Percentiles rank a stretch among this genome's conserved stretches.
These are phyloP conservation scores for Tuber umbilicatum DNA, from an alignment of 495 filamentous ascomycete genomes.

Conservation along the genomic window DNA sequence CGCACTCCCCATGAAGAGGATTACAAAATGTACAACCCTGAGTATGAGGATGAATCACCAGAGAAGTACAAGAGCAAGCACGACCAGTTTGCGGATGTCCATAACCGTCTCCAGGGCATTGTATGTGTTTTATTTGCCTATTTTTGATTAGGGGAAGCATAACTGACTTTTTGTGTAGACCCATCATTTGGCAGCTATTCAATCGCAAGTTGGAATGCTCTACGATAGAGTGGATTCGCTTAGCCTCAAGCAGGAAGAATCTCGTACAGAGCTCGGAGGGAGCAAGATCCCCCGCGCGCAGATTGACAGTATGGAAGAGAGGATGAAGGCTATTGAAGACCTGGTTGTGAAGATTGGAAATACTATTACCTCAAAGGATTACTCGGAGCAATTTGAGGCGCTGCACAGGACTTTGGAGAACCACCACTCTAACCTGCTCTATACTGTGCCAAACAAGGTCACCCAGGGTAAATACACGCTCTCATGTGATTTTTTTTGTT, in stretches of 20 bases:
- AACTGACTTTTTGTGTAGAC: constrained; percentile 25
- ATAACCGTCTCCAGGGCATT: constrained; percentile 69
- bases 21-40: constrained; percentile 47
- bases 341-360: constrained; percentile 52
- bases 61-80: constrained; percentile 49
- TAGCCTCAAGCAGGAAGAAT: constrained; percentile 50
- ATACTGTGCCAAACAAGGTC: constrained; percentile 36
- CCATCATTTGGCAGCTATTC: constrained; percentile 38
- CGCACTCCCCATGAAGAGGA: constrained; percentile 43
- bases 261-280: constrained; percentile 54
- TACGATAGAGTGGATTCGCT: constrained; percentile 37
- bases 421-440: constrained; percentile 52
- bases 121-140: constrained; percentile 14
- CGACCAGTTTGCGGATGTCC: constrained; percentile 70
- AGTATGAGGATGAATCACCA: constrained; percentile 48
- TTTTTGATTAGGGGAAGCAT: background rate
- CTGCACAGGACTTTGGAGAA: constrained; percentile 67
- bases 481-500: constrained; percentile 20
- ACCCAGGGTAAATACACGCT: constrained; percentile 32
- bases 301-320: constrained; percentile 52
- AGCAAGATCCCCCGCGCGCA: constrained; percentile 49
- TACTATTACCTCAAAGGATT: constrained; percentile 66
- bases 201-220: constrained; percentile 36
- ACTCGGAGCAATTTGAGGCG: constrained; percentile 60
- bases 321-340: constrained; percentile 51